Evolutionary conservation across 495 filamentous ascomycete species (phyloP).

Genomic region (Penicillium subrubescens): DNA sequence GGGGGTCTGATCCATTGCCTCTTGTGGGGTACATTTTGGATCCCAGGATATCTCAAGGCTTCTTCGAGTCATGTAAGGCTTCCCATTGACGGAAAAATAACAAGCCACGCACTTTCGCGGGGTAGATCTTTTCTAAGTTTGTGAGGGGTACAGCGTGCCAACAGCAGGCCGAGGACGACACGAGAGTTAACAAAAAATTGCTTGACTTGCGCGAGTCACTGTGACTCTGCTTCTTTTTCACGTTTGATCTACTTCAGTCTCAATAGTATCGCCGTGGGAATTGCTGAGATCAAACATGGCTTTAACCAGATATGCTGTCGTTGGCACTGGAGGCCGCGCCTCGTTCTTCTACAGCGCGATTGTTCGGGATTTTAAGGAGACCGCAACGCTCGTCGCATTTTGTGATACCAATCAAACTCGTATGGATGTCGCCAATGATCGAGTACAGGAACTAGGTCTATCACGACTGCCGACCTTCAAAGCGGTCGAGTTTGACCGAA

Average conservation of each 20-base stretch:
- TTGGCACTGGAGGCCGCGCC: conserved; percentile 38
- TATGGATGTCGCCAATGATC: conserved; percentile 31
- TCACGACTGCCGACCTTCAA: conserved; percentile 48
- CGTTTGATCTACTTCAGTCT: neutral
- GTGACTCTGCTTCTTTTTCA: neutral
- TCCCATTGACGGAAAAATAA: conserved; percentile 22
- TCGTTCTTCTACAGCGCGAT: conserved; percentile 60
- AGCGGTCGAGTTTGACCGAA: conserved; percentile 53
- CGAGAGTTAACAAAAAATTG: neutral
- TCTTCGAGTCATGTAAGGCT: neutral
- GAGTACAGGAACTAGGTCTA: conserved; percentile 24
- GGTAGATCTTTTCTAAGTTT: conserved; percentile 3
- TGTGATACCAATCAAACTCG: conserved; percentile 39
- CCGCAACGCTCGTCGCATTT: conserved; percentile 51
- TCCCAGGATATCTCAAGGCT: neutral
- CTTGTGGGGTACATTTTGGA: neutral
- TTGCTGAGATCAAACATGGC: conserved; percentile 8
- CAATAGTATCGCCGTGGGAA: neutral
- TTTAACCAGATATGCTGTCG: conserved; percentile 31
- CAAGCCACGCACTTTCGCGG: neutral
- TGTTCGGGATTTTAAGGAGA: conserved; percentile 46
- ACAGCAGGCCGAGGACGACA: neutral
- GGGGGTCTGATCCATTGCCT: neutral
- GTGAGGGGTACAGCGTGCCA: conserved; percentile 15
- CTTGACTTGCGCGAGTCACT: neutral